Evolutionary conservation across 129 eudicot species (phyloP).

Genomic region (Flaveria sonorensis): DNA sequence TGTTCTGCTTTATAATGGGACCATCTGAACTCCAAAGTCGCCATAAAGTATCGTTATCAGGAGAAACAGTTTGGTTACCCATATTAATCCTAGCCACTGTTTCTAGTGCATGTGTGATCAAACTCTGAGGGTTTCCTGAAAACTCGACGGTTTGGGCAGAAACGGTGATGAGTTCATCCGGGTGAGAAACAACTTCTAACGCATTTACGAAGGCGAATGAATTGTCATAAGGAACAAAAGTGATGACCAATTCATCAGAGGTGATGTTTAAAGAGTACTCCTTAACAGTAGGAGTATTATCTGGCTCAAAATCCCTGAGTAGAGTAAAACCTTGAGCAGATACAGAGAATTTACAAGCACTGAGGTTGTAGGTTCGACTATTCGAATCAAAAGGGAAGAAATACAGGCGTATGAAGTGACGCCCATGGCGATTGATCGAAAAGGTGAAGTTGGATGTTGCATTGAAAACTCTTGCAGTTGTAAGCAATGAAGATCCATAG

Average conservation of each 20-base stretch:
- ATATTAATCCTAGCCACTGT: slow-evolving; percentile 61
- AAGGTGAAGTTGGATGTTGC: slow-evolving; percentile 51
- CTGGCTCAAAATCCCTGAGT: slow-evolving; percentile 49
- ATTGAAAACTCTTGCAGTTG: slow-evolving; percentile 52
- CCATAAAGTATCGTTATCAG: slow-evolving; percentile 54
- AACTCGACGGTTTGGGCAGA: slow-evolving; percentile 32
- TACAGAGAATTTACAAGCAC: slow-evolving; percentile 53
- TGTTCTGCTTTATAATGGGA: slow-evolving; percentile 25
- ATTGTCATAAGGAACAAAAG: slow-evolving; percentile 44
- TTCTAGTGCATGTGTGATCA: slow-evolving; percentile 49
- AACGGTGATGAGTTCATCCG: slow-evolving; percentile 57
- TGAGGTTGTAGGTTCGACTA: slow-evolving; percentile 37
- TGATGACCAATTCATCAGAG: slow-evolving; percentile 46
- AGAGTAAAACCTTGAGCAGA: slow-evolving; percentile 54
- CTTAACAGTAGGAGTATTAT: slow-evolving; percentile 42
- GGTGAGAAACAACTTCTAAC: slow-evolving; percentile 60
- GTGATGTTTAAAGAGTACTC: slow-evolving; percentile 57
- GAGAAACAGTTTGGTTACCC: slow-evolving; percentile 60
- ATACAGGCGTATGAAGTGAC: slow-evolving; percentile 59
- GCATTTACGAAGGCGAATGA: slow-evolving; percentile 62
- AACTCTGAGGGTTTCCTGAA: slow-evolving; percentile 22
- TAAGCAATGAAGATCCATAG: slow-evolving; percentile 42
- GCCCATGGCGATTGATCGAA: slow-evolving; percentile 53
- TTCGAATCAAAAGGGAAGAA: slow-evolving; percentile 52
- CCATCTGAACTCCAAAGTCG: slow-evolving; percentile 52